Evolutionary conservation across 768 basidiomycete species (phyloP).

Genomic region (Lepiota subincarnata): DNA sequence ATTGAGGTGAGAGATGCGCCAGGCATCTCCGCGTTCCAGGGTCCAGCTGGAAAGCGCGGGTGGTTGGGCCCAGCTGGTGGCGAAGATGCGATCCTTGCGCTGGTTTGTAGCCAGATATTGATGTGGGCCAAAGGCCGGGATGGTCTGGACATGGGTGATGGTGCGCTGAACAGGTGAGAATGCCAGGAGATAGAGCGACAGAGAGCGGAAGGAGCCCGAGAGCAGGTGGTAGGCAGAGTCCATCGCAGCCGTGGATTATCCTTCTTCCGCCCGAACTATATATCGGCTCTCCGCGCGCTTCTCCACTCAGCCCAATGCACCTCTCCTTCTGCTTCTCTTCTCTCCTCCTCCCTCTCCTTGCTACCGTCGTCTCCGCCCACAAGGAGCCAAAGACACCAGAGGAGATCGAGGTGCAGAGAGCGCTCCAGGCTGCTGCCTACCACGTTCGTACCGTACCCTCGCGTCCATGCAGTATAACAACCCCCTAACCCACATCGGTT

Average conservation of each 20-base stretch:
- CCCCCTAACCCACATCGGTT: not conserved
- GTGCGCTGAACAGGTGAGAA: constrained; percentile 39
- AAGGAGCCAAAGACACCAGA: constrained; percentile 39
- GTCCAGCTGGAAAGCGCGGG: constrained; percentile 45
- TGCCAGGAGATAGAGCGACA: constrained; percentile 46
- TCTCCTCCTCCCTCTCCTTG: constrained; percentile 18
- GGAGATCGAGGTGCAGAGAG: constrained; percentile 45
- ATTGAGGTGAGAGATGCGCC: constrained; percentile 36
- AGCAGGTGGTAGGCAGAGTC: constrained; percentile 29
- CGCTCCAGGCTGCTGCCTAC: constrained; percentile 48
- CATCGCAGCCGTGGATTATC: not conserved
- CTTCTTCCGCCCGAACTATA: no score
- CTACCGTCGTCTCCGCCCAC: constrained; percentile 31
- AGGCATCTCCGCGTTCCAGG: constrained; percentile 24
- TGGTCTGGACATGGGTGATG: constrained; percentile 35
- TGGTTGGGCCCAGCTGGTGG: constrained; percentile 49
- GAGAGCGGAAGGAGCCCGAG: constrained; percentile 47
- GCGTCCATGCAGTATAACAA: not conserved
- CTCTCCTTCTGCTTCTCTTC: constrained; percentile 10
- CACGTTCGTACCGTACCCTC: constrained; percentile 32
- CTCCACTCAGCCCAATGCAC: constrained; percentile 1
- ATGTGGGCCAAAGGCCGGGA: constrained; percentile 46
- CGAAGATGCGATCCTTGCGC: constrained; percentile 34
- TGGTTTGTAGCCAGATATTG: constrained; percentile 43
- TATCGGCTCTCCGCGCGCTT: no score